Base-by-base conservation (phyloP, 768 basidiomycete species). In the Podaxis sp. region DNA sequence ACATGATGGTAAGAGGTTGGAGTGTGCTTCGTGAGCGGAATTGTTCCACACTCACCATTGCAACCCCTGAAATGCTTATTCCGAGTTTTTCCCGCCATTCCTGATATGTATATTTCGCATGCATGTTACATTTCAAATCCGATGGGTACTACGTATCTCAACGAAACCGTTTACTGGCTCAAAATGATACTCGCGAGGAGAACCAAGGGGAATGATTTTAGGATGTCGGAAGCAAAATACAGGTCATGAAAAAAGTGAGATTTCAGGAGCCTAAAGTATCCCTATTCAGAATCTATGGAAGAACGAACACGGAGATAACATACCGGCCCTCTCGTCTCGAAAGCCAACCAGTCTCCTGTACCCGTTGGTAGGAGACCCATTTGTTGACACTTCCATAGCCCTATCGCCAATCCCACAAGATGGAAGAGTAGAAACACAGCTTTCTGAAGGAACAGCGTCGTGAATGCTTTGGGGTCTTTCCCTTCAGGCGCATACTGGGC, bases 261-360 rank as follows among this genome's bases (percentile, higher is more conserved):
- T 71, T 66, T 84, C 82, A 38, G 82, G 78, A 50, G 80, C 70
- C 83, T 83, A 26, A 26, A 58, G 33, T 28, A 20, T 26, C 26
- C 53, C 44, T 55, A 52, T 46, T 50, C 7, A 33, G 37, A 24
- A 15, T 59, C 12, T 2, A 28, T 7, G 38, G 20, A 46, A 5
- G 37, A 22, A 51, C 37, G 37, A 49, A 30, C 13, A 62, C 26
- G 15, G 12, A 67, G 22, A 38, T 36, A 20, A 82, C 87, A 68
- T 68, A 95, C 91, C 69, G 73, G 58, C 38, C 86, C 87, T 68
- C 95, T 79, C 1, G 86, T 89, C 78, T 96, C 95, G 67, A 98
- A 98, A 13, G 93, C 94, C 56, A 96, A 77, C 94, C 95, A 98
- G 75, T 98, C 96, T 1, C 90, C 94, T 0, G 94, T 92, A 1